These are phyloP conservation scores for Didymosphaeria variabile DNA, from an alignment of 2,329 filamentous ascomycete genomes.

Conservation along the genomic window DNA sequence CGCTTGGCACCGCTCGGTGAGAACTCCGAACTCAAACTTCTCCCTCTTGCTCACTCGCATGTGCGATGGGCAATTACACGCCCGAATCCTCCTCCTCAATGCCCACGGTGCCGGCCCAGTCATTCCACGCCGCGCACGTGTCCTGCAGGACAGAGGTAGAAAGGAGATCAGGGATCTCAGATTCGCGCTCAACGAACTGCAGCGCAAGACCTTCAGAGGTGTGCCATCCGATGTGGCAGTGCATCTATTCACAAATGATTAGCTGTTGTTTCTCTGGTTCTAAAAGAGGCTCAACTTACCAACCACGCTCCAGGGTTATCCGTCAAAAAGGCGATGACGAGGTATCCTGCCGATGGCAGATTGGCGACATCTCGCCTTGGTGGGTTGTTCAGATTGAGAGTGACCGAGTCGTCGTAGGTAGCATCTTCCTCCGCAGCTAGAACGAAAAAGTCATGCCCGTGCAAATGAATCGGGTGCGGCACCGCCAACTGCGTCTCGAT, in stretches of 20 bases:
- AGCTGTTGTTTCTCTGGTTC: not conserved
- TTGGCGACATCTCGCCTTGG: constrained; percentile 42
- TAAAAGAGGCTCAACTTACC: constrained; percentile 5
- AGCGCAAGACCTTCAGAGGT: constrained; percentile 51
- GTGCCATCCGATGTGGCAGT: constrained; percentile 31
- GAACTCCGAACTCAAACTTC: too few species aligned
- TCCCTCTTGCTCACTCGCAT: not conserved
- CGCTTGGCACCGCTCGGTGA: too few species aligned
- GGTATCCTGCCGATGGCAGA: constrained; percentile 47
- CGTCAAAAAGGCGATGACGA: constrained; percentile 58
- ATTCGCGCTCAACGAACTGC: constrained; percentile 57
- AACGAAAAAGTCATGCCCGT: constrained; percentile 63
- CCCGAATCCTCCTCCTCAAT: constrained; percentile 35
- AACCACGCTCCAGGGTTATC: constrained; percentile 47
- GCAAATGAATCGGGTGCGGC: constrained; percentile 36
- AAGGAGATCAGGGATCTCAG: constrained; percentile 21
- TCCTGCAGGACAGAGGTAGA: constrained; percentile 15
- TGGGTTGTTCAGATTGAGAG: constrained; percentile 41
- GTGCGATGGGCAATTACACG: constrained; percentile 16
- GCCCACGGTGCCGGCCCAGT: constrained; percentile 10
- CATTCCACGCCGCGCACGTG: constrained; percentile 28
- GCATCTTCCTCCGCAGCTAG: constrained; percentile 47
- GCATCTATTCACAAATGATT: constrained; percentile 9
- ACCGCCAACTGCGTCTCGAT: constrained; percentile 30
- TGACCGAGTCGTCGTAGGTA: constrained; percentile 19